Base-by-base conservation (phyloP, 2,329 filamentous ascomycete species). In the Ophiocordyceps camponoti-rufipedis region DNA sequence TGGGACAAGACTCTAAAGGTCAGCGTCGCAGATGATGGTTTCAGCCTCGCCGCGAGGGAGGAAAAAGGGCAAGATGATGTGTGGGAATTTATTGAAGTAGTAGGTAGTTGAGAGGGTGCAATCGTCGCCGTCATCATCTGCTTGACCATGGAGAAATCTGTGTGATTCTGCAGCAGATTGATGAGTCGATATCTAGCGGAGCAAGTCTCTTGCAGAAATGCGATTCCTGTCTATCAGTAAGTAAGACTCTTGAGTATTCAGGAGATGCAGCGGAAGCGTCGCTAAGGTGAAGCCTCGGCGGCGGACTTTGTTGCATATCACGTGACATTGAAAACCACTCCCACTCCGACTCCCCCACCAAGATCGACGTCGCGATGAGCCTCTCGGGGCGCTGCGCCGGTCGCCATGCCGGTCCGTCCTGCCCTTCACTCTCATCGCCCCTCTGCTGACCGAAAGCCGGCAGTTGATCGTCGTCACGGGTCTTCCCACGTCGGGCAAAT, bases 381-480 rank as follows among this genome's bases (percentile, higher is more conserved):
- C 16, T 39, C n/a, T 12, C 19, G 18, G 3, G 23, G 29, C 41
- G 28, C 41, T 43, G 45, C 45, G 45, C 33, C 16, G 45, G 42
- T 44, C 35, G 45, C 45, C 31, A 46, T 48, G 48, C 48, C 47
- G 35, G 47, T 46, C 12, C 16, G 19, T 39, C 44, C 18, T 18
- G 8, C 31, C 41, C n/a, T 31, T 11, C 8, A 13, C 18, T n/a
- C 18, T 31, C 28, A 9, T 28, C 28, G 3, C 13, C 44, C 39
- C 39, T 28, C 28, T 28, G 10, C 18, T 41, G 28, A 19, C 16
- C 14, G 18, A 28, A 16, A 3, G 6, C 8, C 6, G 11, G 12
- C 49, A 83, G 79, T 68, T 83, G 52, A 77, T 82, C 54, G 77
- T 81, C 53, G 60, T 83, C 48, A 76, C 77, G 45, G 79, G 79